Conservation (phyloP, 495 filamentous ascomycete species). For the Entonaema liquescens region DNA sequence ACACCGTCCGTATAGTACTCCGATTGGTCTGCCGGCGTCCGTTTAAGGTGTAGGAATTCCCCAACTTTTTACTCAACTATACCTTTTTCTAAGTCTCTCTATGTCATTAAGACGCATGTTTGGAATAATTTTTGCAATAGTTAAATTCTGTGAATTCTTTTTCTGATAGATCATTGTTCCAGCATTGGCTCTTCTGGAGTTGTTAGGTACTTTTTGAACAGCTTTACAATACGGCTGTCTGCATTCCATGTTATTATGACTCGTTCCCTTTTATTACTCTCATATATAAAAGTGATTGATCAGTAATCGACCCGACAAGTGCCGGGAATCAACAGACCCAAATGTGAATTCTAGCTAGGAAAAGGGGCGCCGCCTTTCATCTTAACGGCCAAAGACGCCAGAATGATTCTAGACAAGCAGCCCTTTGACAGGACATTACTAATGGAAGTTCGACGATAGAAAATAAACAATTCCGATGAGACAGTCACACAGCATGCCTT, state of each 20-base stretch:
- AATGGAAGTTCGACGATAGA: neutral
- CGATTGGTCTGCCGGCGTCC: slow-evolving; percentile 27
- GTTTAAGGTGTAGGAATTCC: slow-evolving; percentile 28
- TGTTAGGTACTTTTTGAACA: too few species aligned
- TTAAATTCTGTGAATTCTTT: neutral
- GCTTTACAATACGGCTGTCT: neutral
- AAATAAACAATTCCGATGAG: neutral
- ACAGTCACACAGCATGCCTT: slow-evolving; percentile 10
- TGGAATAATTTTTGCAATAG: neutral
- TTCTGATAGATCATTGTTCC: too few species aligned
- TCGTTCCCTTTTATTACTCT: neutral
- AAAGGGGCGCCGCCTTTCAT: neutral
- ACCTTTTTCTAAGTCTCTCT: neutral
- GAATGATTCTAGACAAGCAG: neutral
- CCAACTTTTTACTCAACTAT: slow-evolving; percentile 3
- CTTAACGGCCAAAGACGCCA: neutral
- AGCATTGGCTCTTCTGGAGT: too few species aligned
- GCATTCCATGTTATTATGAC: neutral
- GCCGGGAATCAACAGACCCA: neutral
- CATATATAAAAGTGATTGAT: neutral
- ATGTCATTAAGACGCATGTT: neutral
- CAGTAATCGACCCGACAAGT: neutral
- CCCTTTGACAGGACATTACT: neutral
- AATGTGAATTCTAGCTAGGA: neutral
- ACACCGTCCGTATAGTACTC: neutral